Evolutionary conservation across 768 basidiomycete genomes (phyloP), one percentile per base, ranked within the genome.

Genomic region (Mycena maculata): DNA sequence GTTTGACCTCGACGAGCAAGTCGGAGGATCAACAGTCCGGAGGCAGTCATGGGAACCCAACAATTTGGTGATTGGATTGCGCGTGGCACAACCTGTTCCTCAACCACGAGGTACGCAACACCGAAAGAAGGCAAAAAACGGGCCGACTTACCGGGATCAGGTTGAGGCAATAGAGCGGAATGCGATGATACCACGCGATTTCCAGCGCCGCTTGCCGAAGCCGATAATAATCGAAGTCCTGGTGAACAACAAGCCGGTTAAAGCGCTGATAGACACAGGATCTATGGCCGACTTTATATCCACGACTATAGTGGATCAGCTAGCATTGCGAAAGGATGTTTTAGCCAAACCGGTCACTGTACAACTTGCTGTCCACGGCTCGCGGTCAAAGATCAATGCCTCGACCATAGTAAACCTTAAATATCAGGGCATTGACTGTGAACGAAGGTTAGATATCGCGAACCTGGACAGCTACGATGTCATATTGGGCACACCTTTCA

Each of bases 341-440:
- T n/a, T n/a, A n/a, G n/a, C n/a, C n/a, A n/a, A n/a, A n/a, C n/a
- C 0, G 1, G 28, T 81, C 25, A 66, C 76, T 4, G 55, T 78
- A 1, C 74, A 80, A 31, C 60, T 81, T 3, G 80, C 79, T 0
- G 75, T 76, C 0, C 67, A 73, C 1, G 81, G 80, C 0, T 81
- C 79, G 0, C 65, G 74, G 1, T 71, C 77, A 0, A 74, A 73
- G 28, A 70, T 82, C 2, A 80, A 74, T 53, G 57, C 30, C 10
- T 60, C 74, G 0, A 60, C 65, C 10, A 62, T 22, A 3, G 78
- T 67, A 0, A 12, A 71, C 8, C n/a, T 80, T 2, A 33, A 62
- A 23, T 80, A 79, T 55, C 77, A 79, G 59, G 33, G 27, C 1
- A 74, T 80, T 0, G 55, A 68, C 13, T 69, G 71, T 31, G 50